phyloP scores from a whole-genome alignment of 768 basidiomycete genomes.

The Suillus clintonianus region DNA sequence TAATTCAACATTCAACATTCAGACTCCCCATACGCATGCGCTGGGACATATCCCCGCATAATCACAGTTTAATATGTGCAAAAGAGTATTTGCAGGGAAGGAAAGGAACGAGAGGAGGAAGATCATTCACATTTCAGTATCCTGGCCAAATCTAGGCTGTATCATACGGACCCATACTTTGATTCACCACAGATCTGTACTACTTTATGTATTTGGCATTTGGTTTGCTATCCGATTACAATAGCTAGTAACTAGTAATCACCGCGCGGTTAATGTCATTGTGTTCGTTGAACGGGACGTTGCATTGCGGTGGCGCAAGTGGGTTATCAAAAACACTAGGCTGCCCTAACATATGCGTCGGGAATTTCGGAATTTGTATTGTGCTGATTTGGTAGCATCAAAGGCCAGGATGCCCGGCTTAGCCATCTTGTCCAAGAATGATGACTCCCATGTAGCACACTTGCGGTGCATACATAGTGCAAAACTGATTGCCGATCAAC shows the following conservation, averaged over 20 bases:
- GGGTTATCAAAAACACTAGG: background rate
- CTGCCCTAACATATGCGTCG: background rate
- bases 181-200: slow-evolving; percentile 1
- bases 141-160: background rate
- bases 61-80: background rate
- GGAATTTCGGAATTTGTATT: background rate
- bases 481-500: background rate
- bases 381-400: background rate
- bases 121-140: background rate
- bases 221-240: background rate
- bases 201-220: slow-evolving; percentile 3
- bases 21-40: background rate
- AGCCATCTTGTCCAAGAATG: background rate
- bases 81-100: background rate
- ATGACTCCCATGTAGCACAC: background rate
- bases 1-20: background rate
- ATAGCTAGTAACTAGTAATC: background rate
- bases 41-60: background rate
- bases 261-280: background rate
- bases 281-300: background rate
- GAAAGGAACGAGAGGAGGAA: background rate
- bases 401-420: background rate
- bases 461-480: background rate
- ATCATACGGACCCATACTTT: slow-evolving; percentile 1
- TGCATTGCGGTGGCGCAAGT: background rate